Conservation (phyloP, 345 rosid genomes). For the Barbarea vulgaris region DNA sequence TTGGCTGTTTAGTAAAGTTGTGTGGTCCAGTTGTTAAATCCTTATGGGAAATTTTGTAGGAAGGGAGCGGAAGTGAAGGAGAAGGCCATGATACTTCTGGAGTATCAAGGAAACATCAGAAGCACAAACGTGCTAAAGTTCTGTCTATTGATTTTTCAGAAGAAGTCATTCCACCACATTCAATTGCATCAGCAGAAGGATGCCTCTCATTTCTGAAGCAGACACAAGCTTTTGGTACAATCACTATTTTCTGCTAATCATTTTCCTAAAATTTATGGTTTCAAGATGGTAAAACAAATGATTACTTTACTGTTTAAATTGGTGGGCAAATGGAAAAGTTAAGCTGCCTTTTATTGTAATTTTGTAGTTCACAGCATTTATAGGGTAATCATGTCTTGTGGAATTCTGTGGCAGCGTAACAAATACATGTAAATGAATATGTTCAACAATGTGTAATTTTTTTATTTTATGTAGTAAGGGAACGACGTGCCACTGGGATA, state of each 20-base stretch:
- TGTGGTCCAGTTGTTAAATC: neutral
- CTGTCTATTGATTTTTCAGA: slow-evolving; percentile 47
- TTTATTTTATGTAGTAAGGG: slow-evolving; percentile 50
- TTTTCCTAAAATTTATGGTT: neutral
- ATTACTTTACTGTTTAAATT: slow-evolving; percentile 6
- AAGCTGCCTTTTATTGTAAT: slow-evolving; percentile 16
- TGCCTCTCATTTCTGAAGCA: slow-evolving; percentile 73
- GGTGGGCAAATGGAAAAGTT: slow-evolving; percentile 2
- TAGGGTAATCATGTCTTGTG: slow-evolving; percentile 8
- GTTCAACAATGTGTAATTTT: slow-evolving; percentile 28
- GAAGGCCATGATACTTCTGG: slow-evolving; percentile 61
- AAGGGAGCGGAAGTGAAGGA: slow-evolving; percentile 68
- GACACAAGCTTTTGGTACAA: slow-evolving; percentile 60
- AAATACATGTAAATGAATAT: slow-evolving; percentile 11
- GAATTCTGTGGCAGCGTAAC: slow-evolving; percentile 25
- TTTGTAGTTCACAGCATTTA: slow-evolving; percentile 14
- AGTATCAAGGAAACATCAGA: slow-evolving; percentile 50
- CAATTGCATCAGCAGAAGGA: slow-evolving; percentile 56
- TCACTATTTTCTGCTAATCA: slow-evolving; percentile 12
- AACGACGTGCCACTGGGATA: slow-evolving; percentile 76
- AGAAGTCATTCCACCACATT: slow-evolving; percentile 46
- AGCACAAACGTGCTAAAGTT: slow-evolving; percentile 60
- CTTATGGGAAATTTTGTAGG: slow-evolving; percentile 50
- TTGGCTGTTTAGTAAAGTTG: slow-evolving; percentile 6
- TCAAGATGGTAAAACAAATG: slow-evolving; percentile 7